phyloP scores from a whole-genome alignment of 2,329 filamentous ascomycete genomes.

The Aureobasidium sp. region DNA sequence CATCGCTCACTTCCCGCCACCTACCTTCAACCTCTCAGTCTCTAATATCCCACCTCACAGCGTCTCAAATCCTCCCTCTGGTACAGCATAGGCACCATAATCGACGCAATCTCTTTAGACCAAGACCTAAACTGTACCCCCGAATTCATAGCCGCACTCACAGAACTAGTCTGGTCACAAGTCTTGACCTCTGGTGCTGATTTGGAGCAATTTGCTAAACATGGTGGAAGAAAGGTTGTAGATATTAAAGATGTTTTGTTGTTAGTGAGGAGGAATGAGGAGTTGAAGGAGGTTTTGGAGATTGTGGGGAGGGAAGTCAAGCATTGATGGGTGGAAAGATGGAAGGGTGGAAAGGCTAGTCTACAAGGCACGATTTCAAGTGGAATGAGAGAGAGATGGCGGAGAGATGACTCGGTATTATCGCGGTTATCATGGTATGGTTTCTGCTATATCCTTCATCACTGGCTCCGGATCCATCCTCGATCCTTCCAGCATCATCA shows the following conservation, averaged over 20 bases:
- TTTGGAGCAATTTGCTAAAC: constrained; percentile 73
- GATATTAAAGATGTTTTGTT: constrained; percentile 90
- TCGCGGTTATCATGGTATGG: background rate
- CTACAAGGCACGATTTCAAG: background rate
- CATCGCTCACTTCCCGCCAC: background rate
- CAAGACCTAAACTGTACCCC: constrained; percentile 83
- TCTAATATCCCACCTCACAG: constrained; percentile 48
- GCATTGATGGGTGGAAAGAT: no score
- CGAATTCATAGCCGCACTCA: constrained; percentile 63
- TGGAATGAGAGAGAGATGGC: background rate
- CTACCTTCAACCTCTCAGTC: background rate
- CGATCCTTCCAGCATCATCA: background rate
- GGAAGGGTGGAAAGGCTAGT: background rate
- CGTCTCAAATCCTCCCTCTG: constrained; percentile 87
- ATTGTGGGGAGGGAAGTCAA: constrained; percentile 35
- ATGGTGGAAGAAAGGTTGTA: constrained; percentile 84
- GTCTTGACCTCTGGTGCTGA: constrained; percentile 60
- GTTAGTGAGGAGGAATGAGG: constrained; percentile 87
- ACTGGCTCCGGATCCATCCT: background rate
- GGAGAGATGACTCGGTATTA: no score
- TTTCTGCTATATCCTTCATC: no score
- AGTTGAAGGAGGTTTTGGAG: constrained; percentile 79
- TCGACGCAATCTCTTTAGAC: constrained; percentile 83
- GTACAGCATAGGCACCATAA: constrained; percentile 86
- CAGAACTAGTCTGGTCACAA: constrained; percentile 88